Evolutionary conservation across 257 asterid species (phyloP).

Genomic region (Ballota nigra): DNA sequence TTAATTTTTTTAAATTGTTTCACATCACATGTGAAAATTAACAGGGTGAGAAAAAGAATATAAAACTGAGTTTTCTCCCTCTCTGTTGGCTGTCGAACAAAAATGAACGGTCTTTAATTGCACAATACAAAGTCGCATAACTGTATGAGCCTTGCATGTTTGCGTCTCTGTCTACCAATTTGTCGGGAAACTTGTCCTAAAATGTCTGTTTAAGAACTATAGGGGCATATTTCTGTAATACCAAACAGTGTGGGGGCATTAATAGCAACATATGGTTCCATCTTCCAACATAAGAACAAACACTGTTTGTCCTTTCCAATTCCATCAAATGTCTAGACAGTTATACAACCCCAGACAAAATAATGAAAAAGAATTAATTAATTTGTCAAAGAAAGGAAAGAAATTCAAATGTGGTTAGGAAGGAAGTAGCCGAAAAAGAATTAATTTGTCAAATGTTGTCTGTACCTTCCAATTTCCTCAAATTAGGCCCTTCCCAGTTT

Average conservation of each 20-base stretch:
- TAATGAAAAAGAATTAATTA: neutral
- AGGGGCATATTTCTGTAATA: neutral
- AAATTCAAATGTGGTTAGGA: no score
- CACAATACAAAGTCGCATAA: constrained; percentile 1
- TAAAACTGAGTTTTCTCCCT: no score
- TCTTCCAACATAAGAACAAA: neutral
- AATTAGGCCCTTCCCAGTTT: no score
- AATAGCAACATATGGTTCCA: neutral
- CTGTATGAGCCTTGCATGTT: constrained; percentile 10
- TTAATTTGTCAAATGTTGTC: no score
- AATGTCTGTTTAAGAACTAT: neutral
- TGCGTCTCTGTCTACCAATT: constrained; percentile 11
- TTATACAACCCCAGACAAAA: neutral
- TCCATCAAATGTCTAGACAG: neutral
- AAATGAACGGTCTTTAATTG: constrained; percentile 21
- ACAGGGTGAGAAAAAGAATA: no score
- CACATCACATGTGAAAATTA: no score
- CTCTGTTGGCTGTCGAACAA: constrained; percentile 13
- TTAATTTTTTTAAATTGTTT: no score
- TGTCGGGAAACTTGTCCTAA: neutral
- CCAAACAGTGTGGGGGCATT: neutral
- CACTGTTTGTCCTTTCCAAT: neutral
- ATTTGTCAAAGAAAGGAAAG: no score
- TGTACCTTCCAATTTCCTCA: no score
- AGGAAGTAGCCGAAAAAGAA: no score